Percentiles rank a stretch among this genome's conserved stretches.
Evolutionary conservation across 2,329 filamentous ascomycete species (phyloP).

Genomic region (Scedosporium aurantiacum): DNA sequence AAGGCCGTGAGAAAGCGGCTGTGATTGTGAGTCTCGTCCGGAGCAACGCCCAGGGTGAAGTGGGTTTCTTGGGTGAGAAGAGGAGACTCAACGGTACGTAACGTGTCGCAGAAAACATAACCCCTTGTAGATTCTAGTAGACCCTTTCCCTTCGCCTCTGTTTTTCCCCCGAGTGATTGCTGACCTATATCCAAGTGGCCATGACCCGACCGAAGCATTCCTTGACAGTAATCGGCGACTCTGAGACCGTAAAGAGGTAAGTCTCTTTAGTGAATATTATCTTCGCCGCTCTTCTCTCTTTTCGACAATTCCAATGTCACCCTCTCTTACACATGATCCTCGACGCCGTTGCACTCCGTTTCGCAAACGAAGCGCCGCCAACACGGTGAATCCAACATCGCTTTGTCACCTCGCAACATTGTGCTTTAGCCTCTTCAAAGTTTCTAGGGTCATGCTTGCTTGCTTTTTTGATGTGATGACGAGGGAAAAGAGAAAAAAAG

Average conservation of each 20-base stretch:
- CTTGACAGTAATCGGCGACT: conserved; percentile 84
- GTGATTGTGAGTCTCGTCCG: conserved; percentile 88
- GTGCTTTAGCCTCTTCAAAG: conserved; percentile 1
- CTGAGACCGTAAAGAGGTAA: conserved; percentile 82
- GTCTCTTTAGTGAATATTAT: conserved; percentile 18
- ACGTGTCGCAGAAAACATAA: not conserved
- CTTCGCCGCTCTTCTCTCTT: not conserved
- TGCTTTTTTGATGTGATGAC: no score
- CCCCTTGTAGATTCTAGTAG: not conserved
- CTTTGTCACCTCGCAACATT: not conserved
- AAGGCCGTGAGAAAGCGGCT: conserved; percentile 93
- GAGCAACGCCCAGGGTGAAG: conserved; percentile 76
- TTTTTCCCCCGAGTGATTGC: not conserved
- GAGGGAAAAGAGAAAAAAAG: no score
- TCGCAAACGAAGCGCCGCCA: not conserved
- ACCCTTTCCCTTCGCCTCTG: no score
- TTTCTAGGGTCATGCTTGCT: not conserved
- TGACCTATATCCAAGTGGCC: conserved; percentile 57
- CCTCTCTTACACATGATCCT: conserved; percentile 10
- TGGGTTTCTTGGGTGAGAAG: conserved; percentile 89
- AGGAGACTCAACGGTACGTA: conserved; percentile 76
- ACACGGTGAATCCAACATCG: not conserved
- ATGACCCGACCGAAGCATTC: conserved; percentile 94
- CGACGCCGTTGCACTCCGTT: not conserved
- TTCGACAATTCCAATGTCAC: conserved; percentile 10